Percentiles rank a stretch among this genome's conserved stretches.
Conservation (phyloP, 495 filamentous ascomycete genomes). For the Aspergillus affinis region DNA sequence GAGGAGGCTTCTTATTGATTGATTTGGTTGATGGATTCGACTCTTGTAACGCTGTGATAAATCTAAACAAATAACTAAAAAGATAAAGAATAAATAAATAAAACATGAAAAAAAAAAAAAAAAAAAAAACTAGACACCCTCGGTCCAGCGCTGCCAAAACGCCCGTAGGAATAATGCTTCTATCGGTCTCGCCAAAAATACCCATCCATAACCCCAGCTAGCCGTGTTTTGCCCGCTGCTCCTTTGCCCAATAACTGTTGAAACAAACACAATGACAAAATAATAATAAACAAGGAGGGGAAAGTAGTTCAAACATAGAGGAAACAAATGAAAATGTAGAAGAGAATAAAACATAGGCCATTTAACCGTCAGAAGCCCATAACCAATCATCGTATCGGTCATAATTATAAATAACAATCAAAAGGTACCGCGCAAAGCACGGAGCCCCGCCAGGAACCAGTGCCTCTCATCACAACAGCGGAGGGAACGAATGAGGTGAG, state of each 20-base stretch:
- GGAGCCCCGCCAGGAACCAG: slow-evolving; percentile 6
- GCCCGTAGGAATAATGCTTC: background rate
- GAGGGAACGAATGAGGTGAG: slow-evolving; percentile 31
- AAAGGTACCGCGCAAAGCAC: slow-evolving; percentile 13
- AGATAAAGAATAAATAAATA: background rate
- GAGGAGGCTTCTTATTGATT: background rate
- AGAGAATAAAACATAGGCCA: slow-evolving; percentile 15
- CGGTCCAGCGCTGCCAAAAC: background rate
- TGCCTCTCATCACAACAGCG: slow-evolving; percentile 7
- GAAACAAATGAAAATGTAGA: slow-evolving; percentile 9
- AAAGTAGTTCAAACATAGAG: background rate
- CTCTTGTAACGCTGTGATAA: background rate
- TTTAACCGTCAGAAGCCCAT: background rate
- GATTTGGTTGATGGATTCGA: background rate
- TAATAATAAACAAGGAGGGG: background rate
- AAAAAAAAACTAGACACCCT: background rate
- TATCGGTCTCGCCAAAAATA: background rate
- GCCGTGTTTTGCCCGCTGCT: background rate
- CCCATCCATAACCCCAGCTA: background rate
- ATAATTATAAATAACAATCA: slow-evolving; percentile 10
- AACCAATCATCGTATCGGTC: slow-evolving; percentile 15
- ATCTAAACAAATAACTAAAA: background rate
- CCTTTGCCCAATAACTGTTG: background rate
- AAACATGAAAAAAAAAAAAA: background rate
- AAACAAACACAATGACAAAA: background rate